Evolutionary conservation across 352 stramenopile genomes (phyloP), one percentile per base, ranked within the genome.

Genomic region (Pythium oligandrum): DNA sequence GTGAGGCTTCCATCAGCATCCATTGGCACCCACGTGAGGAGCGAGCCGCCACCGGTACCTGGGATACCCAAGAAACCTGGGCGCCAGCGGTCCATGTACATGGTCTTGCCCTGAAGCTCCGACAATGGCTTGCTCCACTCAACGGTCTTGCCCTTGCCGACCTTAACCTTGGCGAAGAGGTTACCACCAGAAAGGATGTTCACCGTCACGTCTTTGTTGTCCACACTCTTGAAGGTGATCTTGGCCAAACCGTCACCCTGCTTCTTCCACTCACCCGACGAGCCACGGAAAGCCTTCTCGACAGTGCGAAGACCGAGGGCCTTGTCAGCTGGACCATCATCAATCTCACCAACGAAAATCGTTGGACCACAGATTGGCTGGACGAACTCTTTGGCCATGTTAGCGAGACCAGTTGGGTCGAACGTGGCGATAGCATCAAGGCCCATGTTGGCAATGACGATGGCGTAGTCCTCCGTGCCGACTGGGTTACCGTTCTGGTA

Each of bases 61-160:
- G 36, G 36, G 12, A 87, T 45, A 31, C 70, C 66, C 5, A 82
- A 51, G 45, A 81, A 62, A 6, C 68, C 70, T 6, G 71, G 60
- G 6, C 76, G 71, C 73, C 73, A 87, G 5, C 76, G 72, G 64
- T 83, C 75, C 42, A 86, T 31, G 61, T 86, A 86, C 48, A 86
- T 17, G 4, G 75, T 86, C 59, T 75, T 79, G 50, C 63, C 59
- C 50, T 72, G 59, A 33, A 83, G 31, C 4, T 58, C 60, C 0
- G 43, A 33, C n/a, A 79, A 32, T 34, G 48, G 35, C 48, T 54
- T 54, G 17, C 38, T 46, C 48, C 48, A 54, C 34, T 37, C 7
- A 3, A 54, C 48, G 7, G 39, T 48, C 50, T 48, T 40, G 12
- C 39, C 30, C 4, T 8, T 34, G 9, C n/a, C n/a, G 2, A 54